These are phyloP conservation scores for Kluyveromyces sp. DNA, from an alignment of 1,139 yeast species.

Conservation along the genomic window DNA sequence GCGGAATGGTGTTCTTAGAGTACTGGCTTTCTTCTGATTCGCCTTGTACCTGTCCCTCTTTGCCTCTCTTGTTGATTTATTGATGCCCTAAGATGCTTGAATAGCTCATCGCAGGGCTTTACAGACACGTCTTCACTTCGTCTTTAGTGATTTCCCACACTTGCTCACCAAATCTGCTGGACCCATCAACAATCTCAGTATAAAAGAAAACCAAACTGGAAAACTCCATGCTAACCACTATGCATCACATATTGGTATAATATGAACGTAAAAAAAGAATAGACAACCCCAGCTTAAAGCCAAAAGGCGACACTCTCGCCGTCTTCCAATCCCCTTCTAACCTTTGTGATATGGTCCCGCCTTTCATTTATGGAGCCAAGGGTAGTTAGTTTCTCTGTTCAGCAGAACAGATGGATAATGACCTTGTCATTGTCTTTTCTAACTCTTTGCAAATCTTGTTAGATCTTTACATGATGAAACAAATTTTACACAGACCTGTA, in stretches of 20 bases:
- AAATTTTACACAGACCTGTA: constrained; percentile 39
- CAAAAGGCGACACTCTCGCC: too few relatives aligned
- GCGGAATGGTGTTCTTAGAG: not conserved
- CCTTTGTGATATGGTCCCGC: too few relatives aligned
- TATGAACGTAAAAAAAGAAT: too few relatives aligned
- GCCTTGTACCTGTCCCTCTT: not conserved
- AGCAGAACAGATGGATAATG: constrained; percentile 9
- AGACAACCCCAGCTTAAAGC: too few relatives aligned
- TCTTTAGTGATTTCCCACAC: not conserved
- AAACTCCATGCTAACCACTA: too few relatives aligned
- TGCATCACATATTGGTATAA: too few relatives aligned
- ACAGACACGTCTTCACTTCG: not conserved
- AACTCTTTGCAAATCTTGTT: not conserved
- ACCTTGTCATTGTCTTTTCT: not conserved
- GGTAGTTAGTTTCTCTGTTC: constrained; percentile 1
- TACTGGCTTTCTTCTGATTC: not conserved
- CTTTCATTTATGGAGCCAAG: not conserved
- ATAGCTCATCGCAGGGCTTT: too few relatives aligned
- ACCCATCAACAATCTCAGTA: not conserved
- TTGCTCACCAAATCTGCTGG: too few relatives aligned
- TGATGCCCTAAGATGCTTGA: not conserved
- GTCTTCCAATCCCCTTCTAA: too few relatives aligned
- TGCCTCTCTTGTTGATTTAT: not conserved
- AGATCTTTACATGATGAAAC: constrained; percentile 31
- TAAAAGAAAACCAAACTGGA: too few relatives aligned